Conservation (phyloP, 345 rosid genomes). For the Sonneratia alba region DNA sequence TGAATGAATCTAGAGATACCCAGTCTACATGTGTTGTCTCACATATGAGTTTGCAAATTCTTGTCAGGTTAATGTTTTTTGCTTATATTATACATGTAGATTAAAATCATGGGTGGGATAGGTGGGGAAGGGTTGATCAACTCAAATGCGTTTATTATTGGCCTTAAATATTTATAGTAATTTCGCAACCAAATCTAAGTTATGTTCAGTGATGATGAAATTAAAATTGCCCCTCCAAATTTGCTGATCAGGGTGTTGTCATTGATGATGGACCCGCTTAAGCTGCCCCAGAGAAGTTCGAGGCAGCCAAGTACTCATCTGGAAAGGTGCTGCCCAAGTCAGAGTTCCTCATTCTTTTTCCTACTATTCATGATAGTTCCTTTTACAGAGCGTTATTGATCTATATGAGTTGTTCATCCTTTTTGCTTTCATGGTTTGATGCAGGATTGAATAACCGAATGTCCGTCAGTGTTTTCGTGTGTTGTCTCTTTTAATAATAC, state of each 20-base stretch:
- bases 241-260: conserved; percentile 49
- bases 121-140: not conserved
- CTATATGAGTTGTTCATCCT: conserved; percentile 26
- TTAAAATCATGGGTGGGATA: not conserved
- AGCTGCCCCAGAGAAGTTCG: conserved; percentile 67
- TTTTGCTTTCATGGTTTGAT: conserved; percentile 27
- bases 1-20: not conserved
- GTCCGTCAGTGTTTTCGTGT: conserved; percentile 10
- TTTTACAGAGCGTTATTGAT: not conserved
- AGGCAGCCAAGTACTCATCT: conserved; percentile 73
- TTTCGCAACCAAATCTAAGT: not conserved
- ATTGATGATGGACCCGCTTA: conserved; percentile 35
- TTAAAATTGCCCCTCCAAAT: not conserved
- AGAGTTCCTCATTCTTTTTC: not conserved
- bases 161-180: not conserved
- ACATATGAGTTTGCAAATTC: not conserved
- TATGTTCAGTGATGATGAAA: not conserved
- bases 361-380: not conserved
- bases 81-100: not conserved
- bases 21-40: not conserved
- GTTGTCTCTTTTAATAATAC: conserved; percentile 29
- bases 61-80: not conserved
- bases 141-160: not conserved
- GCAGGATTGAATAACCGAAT: conserved; percentile 49
- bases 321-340: conserved; percentile 43